Evolutionary conservation across 495 filamentous ascomycete genomes (phyloP), one percentile per base, ranked within the genome.

Genomic region (Podospora fimiseda): DNA sequence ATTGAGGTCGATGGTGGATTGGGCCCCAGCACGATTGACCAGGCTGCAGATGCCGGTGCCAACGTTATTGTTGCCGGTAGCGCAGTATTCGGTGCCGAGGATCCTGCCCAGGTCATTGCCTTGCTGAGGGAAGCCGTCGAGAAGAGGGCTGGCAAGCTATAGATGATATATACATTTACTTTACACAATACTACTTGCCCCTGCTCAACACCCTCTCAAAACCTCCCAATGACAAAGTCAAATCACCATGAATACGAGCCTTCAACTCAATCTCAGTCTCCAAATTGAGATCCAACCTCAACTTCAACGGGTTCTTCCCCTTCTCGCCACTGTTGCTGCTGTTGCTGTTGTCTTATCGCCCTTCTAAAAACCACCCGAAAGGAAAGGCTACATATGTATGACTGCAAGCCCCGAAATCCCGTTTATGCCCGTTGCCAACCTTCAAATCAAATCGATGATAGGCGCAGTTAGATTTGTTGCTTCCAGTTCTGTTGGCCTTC

Each of bases 61-160:
- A 98, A 97, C 62, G 93, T 98, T 47, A 98, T 98, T 62, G 93
- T 98, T 30, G 94, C 93, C 7, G 93, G 93, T n/a, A 93, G 87
- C 57, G 94, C 93, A 3, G 87, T 98, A 38, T 98, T 97, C 70
- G 92, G 92, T 11, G 94, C 94, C 13, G 74, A 86, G 63, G 87
- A 94, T 60, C 92, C 93, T 0, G 81, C 74, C 16, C 87, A 89
- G 51, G 90, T 97, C 14, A 95, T 98, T 65, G 68, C 70, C 15
- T 76, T 85, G 66, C 70, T 98, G 64, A 80, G 90, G 59, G 81
- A 87, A 22, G 78, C 89, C 0, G 90, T 98, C 0, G 81, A 96
- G 45, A 79, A 74, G 61, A 74, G 78, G 60, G 66, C 59, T 15
- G 67, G 56, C 15, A 67, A 62, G 61, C 52, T 68, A 48, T 50